Base-by-base conservation (phyloP, 371 early-diverging fungal species). In the Lichtheimia ramosa region DNA sequence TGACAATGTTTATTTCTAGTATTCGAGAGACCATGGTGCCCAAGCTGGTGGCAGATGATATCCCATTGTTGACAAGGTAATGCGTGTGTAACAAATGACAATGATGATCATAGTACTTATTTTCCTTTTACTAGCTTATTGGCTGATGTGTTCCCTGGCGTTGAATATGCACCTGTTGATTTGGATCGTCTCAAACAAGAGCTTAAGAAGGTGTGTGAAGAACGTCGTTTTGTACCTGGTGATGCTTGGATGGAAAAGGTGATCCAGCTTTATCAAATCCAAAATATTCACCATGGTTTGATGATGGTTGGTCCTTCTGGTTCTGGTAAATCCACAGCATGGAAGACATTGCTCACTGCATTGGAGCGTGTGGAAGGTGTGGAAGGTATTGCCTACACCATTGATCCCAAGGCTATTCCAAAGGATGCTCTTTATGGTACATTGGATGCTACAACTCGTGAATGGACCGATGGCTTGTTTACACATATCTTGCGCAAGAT, bases 301-400 rank as follows among this genome's bases (percentile, higher is more conserved):
- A 99, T 99, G 98, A 91, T 98, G 94, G 98, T 98, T 2, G 99
- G 99, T 41, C 95, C 96, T 2, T 92, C 96, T 13, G 98, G 98
- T 51, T 89, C 91, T 54, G 99, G 99, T 59, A 99, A 99, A 73
- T 89, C 96, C 0, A 75, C 84, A 3, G 97, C 96, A 6, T 96
- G 97, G 95, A 86, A 91, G 65, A 92, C 93, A 20, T 73, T 98
- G 21, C 78, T 97, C 12, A 88, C 92, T 43, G 96, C 97, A 0
- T 70, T 99, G 53, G 94, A 95, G 65, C 84, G 87, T 12, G 84
- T 93, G 3, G 97, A 97, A 65, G 87, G 87, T 25, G 80, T 92
- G 2, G 97, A 96, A 75, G 94, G 98, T 34, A 83, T 91, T 42
- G 83, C 90, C 14, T 95, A 97, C 61, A 91, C 96, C 23, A 97